Conservation (phyloP, 164 flowering plant genomes). For the Sextonia rubra region DNA sequence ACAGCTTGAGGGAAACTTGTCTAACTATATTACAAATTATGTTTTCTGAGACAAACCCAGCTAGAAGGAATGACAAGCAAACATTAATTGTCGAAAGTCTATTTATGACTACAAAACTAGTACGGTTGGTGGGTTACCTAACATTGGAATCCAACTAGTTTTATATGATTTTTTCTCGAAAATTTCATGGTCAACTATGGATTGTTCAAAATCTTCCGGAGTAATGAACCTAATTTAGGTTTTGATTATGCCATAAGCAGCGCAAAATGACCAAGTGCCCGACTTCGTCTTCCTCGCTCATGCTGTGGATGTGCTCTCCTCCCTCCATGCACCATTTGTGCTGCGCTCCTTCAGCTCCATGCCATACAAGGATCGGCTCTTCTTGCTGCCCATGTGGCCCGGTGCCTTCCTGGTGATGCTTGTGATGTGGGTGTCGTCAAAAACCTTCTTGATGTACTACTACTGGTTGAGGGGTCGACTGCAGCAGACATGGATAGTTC, state of each 20-base stretch:
- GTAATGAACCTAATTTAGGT: neutral
- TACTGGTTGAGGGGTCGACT: constrained; percentile 56
- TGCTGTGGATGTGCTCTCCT: constrained; percentile 54
- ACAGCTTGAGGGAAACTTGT: too few relatives aligned
- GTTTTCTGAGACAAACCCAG: too few relatives aligned
- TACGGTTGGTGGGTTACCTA: too few relatives aligned
- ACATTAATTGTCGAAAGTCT: too few relatives aligned
- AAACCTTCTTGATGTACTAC: constrained; percentile 48
- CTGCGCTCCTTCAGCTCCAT: constrained; percentile 45
- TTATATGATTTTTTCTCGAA: too few relatives aligned
- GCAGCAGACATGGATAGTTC: constrained; percentile 78
- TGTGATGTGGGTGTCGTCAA: constrained; percentile 65
- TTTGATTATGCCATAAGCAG: constrained; percentile 25
- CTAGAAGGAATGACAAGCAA: too few relatives aligned
- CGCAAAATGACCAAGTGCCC: constrained; percentile 41
- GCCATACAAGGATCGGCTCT: constrained; percentile 43
- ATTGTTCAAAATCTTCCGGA: too few relatives aligned
- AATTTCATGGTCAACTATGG: too few relatives aligned
- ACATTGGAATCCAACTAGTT: too few relatives aligned
- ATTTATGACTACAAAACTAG: too few relatives aligned
- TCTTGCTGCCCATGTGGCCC: constrained; percentile 62
- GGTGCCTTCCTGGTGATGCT: constrained; percentile 36
- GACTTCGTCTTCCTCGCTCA: constrained; percentile 91
- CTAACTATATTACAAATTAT: too few relatives aligned
- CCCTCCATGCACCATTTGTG: constrained; percentile 66